A percentile compares a stretch with the other conserved stretches of the same genome.
Conservation (phyloP, 2,329 filamentous ascomycete species). For the Amesomyces nigricolor region DNA sequence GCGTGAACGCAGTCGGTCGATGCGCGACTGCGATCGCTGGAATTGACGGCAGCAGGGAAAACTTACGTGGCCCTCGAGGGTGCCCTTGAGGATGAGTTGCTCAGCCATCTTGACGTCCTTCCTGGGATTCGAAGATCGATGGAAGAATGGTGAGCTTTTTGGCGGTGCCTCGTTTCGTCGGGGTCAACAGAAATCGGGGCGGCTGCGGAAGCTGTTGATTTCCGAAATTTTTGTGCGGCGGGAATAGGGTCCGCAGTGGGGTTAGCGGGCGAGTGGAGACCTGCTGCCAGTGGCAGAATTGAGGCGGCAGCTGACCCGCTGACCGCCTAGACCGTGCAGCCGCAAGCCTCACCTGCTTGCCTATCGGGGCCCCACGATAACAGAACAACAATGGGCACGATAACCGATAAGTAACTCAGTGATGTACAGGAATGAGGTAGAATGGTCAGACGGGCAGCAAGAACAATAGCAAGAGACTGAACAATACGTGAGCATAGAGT, state of each 20-base stretch:
- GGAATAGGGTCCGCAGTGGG: slow-evolving; percentile 43
- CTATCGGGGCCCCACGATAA: background rate
- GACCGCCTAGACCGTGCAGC: background rate
- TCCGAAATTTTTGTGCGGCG: slow-evolving; percentile 49
- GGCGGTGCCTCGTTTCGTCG: slow-evolving; percentile 25
- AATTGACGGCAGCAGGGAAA: slow-evolving; percentile 24
- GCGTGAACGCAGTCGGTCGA: background rate
- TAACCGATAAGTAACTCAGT: background rate
- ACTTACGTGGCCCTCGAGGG: slow-evolving; percentile 91
- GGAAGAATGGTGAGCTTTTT: slow-evolving; percentile 33
- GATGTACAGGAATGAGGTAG: no score
- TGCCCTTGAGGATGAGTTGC: slow-evolving; percentile 93
- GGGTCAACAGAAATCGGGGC: slow-evolving; percentile 30
- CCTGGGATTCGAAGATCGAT: slow-evolving; percentile 39
- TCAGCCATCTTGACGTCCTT: slow-evolving; percentile 64
- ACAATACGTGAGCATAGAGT: background rate
- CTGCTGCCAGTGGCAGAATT: slow-evolving; percentile 16
- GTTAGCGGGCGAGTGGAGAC: slow-evolving; percentile 18
- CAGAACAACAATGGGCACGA: background rate
- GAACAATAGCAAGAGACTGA: background rate
- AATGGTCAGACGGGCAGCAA: background rate
- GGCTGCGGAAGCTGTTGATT: slow-evolving; percentile 31
- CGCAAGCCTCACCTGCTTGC: background rate
- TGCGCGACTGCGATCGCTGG: slow-evolving; percentile 23
- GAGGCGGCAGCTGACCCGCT: background rate